Evolutionary conservation across 805 yeast species (phyloP).

Genomic region (Pichia eremophila): DNA sequence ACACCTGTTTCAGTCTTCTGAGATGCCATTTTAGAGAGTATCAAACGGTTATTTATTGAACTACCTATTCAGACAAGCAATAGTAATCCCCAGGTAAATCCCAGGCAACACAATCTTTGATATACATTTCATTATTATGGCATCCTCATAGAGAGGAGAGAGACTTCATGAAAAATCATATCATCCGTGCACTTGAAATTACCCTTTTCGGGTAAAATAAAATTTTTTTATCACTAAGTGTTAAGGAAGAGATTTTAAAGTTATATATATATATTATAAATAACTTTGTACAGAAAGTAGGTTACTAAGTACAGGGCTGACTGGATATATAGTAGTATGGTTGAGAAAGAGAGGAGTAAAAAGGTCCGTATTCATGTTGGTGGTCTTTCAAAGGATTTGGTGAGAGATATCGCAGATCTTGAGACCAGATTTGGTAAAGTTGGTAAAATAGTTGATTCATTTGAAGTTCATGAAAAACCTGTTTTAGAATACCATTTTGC

Average conservation of each 20-base stretch:
- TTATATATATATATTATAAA: too few species aligned
- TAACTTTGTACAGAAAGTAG: too few species aligned
- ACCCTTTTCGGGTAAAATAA: not conserved
- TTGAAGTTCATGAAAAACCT: slow-evolving; percentile 50
- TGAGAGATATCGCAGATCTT: slow-evolving; percentile 37
- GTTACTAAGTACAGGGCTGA: too few species aligned
- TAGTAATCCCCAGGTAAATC: too few species aligned
- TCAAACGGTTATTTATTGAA: too few species aligned
- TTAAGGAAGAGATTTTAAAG: too few species aligned
- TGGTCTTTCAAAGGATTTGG: slow-evolving; percentile 46
- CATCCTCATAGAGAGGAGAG: too few species aligned
- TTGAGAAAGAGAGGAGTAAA: not conserved
- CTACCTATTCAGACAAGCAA: too few species aligned
- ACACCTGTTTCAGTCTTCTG: not conserved
- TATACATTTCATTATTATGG: too few species aligned
- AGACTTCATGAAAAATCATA: not conserved
- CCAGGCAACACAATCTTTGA: not conserved
- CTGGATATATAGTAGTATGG: not conserved
- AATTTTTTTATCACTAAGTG: too few species aligned
- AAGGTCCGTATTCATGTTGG: slow-evolving; percentile 48
- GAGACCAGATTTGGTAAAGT: slow-evolving; percentile 48
- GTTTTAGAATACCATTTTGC: slow-evolving; percentile 51
- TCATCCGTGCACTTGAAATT: slow-evolving; percentile 2
- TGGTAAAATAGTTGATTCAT: slow-evolving; percentile 42
- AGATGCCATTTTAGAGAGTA: slow-evolving; percentile 1